Evolutionary conservation across 1,139 yeast species (phyloP).

Genomic region (Lodderomyces elongisporus): DNA sequence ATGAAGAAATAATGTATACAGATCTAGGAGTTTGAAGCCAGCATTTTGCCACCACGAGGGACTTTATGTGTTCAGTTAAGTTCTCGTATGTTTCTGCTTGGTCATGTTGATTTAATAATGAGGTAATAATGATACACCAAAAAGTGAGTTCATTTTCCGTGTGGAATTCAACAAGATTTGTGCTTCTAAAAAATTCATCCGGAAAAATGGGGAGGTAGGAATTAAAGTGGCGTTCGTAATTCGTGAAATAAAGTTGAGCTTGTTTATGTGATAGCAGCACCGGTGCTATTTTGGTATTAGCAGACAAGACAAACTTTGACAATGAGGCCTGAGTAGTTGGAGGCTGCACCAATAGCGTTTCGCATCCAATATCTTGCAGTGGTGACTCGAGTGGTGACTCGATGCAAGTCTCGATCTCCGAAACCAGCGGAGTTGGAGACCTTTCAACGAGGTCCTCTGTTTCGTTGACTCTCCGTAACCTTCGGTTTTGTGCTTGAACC

Average conservation of each 20-base stretch:
- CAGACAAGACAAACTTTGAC: constrained; percentile 9
- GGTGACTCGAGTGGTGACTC: constrained; percentile 15
- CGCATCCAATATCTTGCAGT: constrained; percentile 4
- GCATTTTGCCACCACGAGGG: constrained; percentile 39
- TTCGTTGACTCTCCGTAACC: not conserved
- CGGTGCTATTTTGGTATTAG: constrained; percentile 13
- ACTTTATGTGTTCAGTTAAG: constrained; percentile 32
- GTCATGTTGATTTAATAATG: constrained; percentile 19
- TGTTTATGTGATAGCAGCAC: constrained; percentile 25
- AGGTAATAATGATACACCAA: constrained; percentile 39
- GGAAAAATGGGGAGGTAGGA: constrained; percentile 40
- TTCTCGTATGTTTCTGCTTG: constrained; percentile 16
- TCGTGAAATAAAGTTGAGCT: constrained; percentile 25
- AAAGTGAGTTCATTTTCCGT: constrained; percentile 35
- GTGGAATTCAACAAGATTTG: constrained; percentile 19
- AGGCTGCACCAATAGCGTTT: not conserved
- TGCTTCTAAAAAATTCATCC: constrained; percentile 27
- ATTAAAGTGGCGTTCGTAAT: constrained; percentile 31
- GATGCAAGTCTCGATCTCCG: constrained; percentile 28
- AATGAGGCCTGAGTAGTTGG: constrained; percentile 1
- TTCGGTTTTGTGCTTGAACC: no score
- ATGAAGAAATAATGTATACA: constrained; percentile 35
- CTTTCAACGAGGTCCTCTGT: not conserved
- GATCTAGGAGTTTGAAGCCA: constrained; percentile 46
- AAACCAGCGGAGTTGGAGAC: constrained; percentile 20